Evolutionary conservation across 768 basidiomycete genomes (phyloP).

Genomic region (Collybia mongolica): DNA sequence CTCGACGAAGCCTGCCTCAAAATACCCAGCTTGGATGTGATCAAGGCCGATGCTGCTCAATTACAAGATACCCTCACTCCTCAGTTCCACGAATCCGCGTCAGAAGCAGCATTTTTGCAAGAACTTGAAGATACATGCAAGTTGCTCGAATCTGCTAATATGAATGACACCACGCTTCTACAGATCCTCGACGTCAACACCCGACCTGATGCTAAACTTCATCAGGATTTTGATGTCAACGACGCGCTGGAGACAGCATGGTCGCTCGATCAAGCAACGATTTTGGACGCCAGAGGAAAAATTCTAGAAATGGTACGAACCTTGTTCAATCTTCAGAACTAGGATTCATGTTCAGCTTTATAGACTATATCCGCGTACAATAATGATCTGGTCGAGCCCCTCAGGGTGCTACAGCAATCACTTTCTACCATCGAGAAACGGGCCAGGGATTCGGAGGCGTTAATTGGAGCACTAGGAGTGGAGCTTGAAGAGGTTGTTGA

Average conservation of each 20-base stretch:
- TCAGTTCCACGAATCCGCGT: background rate
- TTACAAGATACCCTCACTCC: constrained; percentile 1
- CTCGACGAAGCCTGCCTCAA: constrained; percentile 1
- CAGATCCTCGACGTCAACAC: constrained; percentile 1
- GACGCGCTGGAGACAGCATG: constrained; percentile 28
- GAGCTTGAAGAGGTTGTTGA: constrained; percentile 28
- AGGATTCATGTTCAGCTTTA: background rate
- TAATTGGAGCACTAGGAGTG: constrained; percentile 29
- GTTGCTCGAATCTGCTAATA: constrained; percentile 1
- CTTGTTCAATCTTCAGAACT: too few relatives aligned
- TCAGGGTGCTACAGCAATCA: constrained; percentile 19
- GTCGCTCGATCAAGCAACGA: constrained; percentile 24
- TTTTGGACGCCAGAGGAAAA: constrained; percentile 19
- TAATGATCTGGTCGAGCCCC: constrained; percentile 19
- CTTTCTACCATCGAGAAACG: constrained; percentile 13
- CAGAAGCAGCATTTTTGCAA: background rate
- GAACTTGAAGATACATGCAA: constrained; percentile 1
- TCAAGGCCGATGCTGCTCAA: constrained; percentile 2
- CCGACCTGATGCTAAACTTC: background rate
- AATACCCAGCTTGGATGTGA: background rate
- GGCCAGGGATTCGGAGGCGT: constrained; percentile 26
- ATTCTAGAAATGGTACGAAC: constrained; percentile 24
- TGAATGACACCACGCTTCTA: background rate
- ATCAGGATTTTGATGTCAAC: constrained; percentile 16
- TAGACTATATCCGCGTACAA: constrained; percentile 19